Base-by-base conservation (phyloP, 2,329 filamentous ascomycete genomes). In the Ophiostoma pallidulum region DNA sequence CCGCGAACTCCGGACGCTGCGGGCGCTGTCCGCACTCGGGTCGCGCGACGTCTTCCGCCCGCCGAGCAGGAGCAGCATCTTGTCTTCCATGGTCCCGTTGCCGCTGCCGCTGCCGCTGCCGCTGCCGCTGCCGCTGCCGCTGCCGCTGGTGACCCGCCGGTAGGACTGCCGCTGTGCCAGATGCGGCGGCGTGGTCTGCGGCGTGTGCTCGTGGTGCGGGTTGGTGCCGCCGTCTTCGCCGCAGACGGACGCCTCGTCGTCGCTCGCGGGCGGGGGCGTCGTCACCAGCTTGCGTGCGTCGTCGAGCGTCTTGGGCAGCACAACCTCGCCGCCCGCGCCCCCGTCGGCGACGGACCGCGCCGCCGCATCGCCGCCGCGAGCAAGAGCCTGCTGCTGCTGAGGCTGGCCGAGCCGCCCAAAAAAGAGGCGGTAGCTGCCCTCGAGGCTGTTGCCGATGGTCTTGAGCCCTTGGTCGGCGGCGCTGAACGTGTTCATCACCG, bases 381-480 rank as follows among this genome's bases (percentile, higher is more conserved):
- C 64, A 19, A 67, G 65, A 18, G 28, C 29, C 13, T 8, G 45
- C 43, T 48, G 43, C 51, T 48, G 48, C 22, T 50, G 54, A 60
- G 80, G 73, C 62, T 95, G 89, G 52, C 85, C 87, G 18, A 96
- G 72, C 56, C 89, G 86, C 14, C 91, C 91, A 47, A 98, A 80
- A 20, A 98, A 70, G 62, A 97, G 94, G 51, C 89, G 92, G 67
- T 96, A 94, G 61, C 89, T 96, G 59, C 87, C 89, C 51, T 91
- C 90, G 4, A 97, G 71, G 41, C 88, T 94, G 59, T 77, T 90
- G 53, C 91, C 86, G 55, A 98, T 95, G 31, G 82, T 94, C 60
- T 96, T 94, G 54, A 97, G 73, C 1, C 90, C 78, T 62, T 95
- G 89, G 59, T 98, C 92, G 10, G 92, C 92, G 1, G 88, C 90